These are phyloP conservation scores for Ascochyta viciae-villosae DNA, from an alignment of 2,329 filamentous ascomycete genomes.

Conservation along the genomic window DNA sequence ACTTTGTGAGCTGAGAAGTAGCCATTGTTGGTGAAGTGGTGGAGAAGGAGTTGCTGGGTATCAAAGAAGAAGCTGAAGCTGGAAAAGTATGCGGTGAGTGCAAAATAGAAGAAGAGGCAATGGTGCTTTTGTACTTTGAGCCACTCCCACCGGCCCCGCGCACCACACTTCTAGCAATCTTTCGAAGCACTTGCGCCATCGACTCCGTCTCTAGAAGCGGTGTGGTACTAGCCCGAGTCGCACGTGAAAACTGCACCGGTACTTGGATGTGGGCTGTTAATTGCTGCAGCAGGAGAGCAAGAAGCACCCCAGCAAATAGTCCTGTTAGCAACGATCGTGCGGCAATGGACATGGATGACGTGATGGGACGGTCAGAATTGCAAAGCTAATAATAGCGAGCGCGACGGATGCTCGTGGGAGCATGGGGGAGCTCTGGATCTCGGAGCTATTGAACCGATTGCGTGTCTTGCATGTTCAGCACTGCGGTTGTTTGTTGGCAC, in stretches of 20 bases:
- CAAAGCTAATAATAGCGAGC: conserved; percentile 8
- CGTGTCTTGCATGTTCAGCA: conserved; percentile 6
- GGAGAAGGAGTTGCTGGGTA: conserved; percentile 22
- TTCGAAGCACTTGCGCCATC: conserved; percentile 44
- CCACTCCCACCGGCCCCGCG: conserved; percentile 20
- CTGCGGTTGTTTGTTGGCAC: conserved; percentile 1
- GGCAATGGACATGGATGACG: conserved; percentile 25
- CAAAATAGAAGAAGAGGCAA: conserved; percentile 15
- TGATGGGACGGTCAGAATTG: conserved; percentile 14
- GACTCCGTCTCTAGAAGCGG: conserved; percentile 24
- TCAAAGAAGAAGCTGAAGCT: conserved; percentile 17
- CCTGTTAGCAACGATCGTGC: conserved; percentile 32
- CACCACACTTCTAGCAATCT: conserved; percentile 37
- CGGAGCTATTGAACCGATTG: background rate
- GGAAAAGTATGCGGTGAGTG: conserved; percentile 8
- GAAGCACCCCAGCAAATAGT: conserved; percentile 35
- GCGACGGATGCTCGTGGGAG: background rate
- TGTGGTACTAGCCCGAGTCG: conserved; percentile 11
- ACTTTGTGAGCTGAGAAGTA: conserved; percentile 21
- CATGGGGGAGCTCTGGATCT: background rate
- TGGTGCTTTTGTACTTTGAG: conserved; percentile 29
- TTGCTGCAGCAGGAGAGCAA: conserved; percentile 36
- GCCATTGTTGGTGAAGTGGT: conserved; percentile 48
- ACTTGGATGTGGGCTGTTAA: conserved; percentile 27
- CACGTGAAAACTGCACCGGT: conserved; percentile 18